These are phyloP conservation scores for Neoscytalidium dimidiatum DNA, from an alignment of 2,329 filamentous ascomycete genomes.

Conservation along the genomic window DNA sequence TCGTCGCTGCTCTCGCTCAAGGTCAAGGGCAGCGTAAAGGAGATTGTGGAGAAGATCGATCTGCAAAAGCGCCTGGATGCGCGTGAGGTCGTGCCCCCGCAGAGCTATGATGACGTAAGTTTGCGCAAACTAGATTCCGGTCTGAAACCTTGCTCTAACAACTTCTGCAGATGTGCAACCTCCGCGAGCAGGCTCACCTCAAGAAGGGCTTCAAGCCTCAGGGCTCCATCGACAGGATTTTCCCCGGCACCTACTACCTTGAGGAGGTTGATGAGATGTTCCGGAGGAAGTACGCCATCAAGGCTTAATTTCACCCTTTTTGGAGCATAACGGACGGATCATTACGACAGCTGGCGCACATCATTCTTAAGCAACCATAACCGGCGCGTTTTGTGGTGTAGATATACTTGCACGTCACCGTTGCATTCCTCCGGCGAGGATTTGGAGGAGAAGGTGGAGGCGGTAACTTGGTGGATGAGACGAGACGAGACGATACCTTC, in stretches of 20 bases:
- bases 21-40: conserved; percentile 48
- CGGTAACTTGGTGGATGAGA: background rate
- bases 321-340: background rate
- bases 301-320: conserved; percentile 41
- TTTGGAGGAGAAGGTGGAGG: background rate
- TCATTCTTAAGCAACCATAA: background rate
- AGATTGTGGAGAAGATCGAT: conserved; percentile 50
- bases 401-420: background rate
- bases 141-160: conserved; percentile 26
- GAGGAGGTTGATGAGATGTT: conserved; percentile 54
- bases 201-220: conserved; percentile 52
- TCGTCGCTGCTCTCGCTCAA: conserved; percentile 53
- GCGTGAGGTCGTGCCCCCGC: conserved; percentile 47
- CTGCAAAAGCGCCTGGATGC: conserved; percentile 48
- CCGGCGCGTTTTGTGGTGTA: conserved; percentile 11
- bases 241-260: conserved; percentile 54
- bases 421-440: background rate
- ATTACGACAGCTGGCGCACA: conserved; percentile 1
- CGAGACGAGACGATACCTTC: conserved; percentile 11
- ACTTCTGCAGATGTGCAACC: conserved; percentile 49
- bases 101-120: conserved; percentile 50
- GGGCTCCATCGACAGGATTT: conserved; percentile 46
- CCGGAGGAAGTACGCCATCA: conserved; percentile 51
- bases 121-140: background rate
- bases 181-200: conserved; percentile 53